Conservation (phyloP, 768 basidiomycete species). For the Panellus pusillus region DNA sequence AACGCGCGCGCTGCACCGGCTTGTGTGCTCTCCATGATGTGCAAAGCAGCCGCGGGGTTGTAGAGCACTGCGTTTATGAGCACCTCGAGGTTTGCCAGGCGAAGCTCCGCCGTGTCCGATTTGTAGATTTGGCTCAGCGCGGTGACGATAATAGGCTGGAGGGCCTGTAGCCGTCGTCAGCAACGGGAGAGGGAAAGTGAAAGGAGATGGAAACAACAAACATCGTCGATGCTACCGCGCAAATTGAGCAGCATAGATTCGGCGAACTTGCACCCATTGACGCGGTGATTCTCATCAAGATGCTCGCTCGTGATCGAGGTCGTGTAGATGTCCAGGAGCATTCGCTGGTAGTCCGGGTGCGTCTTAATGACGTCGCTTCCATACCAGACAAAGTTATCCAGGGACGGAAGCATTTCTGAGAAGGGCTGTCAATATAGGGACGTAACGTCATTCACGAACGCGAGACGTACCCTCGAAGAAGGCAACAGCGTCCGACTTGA, state of each 20-base stretch:
- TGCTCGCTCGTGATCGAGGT: conserved; percentile 66
- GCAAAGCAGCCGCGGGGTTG: conserved; percentile 76
- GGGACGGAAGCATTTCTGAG: conserved; percentile 80
- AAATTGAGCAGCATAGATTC: conserved; percentile 83
- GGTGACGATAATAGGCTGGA: conserved; percentile 65
- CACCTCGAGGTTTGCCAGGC: conserved; percentile 79
- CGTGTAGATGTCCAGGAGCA: conserved; percentile 82
- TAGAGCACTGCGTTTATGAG: conserved; percentile 82
- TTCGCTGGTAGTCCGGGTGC: conserved; percentile 73
- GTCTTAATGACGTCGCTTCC: conserved; percentile 75
- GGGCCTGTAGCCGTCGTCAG: conserved; percentile 40
- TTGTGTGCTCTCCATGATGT: conserved; percentile 64
- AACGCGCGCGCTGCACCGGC: conserved; percentile 69
- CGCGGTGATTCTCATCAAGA: conserved; percentile 81
- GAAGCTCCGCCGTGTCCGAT: conserved; percentile 62
- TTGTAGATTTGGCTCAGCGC: conserved; percentile 60
- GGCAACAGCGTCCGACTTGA: conserved; percentile 82
- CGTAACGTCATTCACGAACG: not conserved
- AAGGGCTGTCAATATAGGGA: too few species aligned
- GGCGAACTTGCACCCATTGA: conserved; percentile 83
- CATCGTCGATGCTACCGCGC: conserved; percentile 78
- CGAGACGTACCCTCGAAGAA: conserved; percentile 74
- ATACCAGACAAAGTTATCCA: conserved; percentile 88
- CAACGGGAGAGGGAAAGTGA: not conserved
- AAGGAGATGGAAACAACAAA: conserved; percentile 32